Base-by-base conservation (phyloP, 2,329 filamentous ascomycete genomes). In the Colletotrichum incanum region DNA sequence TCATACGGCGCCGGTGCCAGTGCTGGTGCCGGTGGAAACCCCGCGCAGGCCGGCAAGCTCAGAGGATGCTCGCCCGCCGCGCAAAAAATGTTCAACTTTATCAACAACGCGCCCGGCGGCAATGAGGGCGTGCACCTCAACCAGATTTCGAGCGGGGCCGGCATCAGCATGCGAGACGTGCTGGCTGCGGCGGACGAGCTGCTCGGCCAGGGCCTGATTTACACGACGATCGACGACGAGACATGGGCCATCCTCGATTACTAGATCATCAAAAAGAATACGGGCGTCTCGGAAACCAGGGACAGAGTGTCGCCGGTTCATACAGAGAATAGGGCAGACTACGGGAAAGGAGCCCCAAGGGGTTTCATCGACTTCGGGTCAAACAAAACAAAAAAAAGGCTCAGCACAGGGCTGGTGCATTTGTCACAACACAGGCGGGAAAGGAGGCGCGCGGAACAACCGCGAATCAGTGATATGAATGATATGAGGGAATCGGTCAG, bases 141-240 rank as follows among this genome's bases (percentile, higher is more conserved):
- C 77, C 86, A 92, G 72, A 93, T 99, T 76, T 91, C 93, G 14
- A 86, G 86, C 59, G 86, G 88, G 71, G 86, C 92, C 23, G 86
- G 89, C 9, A 83, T 98, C 83, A 87, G 92, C 11, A 83, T 91
- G 39, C 86, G 87, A 34, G 94, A 97, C 56, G 93, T 96, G 18
- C 85, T 92, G 76, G 90, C 88, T 64, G 95, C 91, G n/a, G 91
- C 93, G 12, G 94, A 98, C 77, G 95, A 98, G 82, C 82, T 99
- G 78, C 82, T 94, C 54, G 86, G 86, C 2, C 84, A 90, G 67
- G 94, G 95, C 39, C 80, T 94, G 76, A 94, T 98, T 75, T 99
- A 94, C 84, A 94, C 94, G 37, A 99, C 97, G 12, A 89, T 97
- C 8, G 95, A 98, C 82, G 96, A 98, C 78, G 89, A 94, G 82